Percentiles rank a stretch among this genome's conserved stretches.
Evolutionary conservation across 805 yeast species (phyloP).

Genomic region (Wickerhamiella allomyrinae): DNA sequence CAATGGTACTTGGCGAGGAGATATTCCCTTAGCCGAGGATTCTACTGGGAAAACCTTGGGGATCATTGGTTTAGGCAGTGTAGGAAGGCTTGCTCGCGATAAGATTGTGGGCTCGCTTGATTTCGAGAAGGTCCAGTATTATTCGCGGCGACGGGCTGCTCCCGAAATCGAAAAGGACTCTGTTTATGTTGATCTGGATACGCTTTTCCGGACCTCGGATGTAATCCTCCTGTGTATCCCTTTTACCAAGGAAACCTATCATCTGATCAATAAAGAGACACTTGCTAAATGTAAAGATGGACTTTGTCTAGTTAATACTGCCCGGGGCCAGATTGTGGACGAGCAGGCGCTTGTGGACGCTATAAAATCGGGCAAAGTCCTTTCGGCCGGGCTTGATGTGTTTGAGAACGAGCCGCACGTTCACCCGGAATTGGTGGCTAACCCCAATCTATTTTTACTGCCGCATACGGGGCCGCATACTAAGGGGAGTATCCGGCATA

Average conservation of each 20-base stretch:
- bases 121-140: constrained; percentile 36
- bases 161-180: constrained; percentile 36
- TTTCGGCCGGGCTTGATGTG: constrained; percentile 45
- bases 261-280: constrained; percentile 32
- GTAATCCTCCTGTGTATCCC: constrained; percentile 39
- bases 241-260: constrained; percentile 36
- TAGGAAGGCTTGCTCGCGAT: constrained; percentile 43
- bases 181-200: constrained; percentile 34
- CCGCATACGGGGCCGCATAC: constrained; percentile 42
- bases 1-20: constrained; percentile 35
- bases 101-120: constrained; percentile 35
- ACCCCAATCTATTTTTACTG: constrained; percentile 36
- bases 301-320: constrained; percentile 40
- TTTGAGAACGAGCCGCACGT: constrained; percentile 45
- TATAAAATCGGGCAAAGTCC: constrained; percentile 36
- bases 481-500: constrained; percentile 35
- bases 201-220: constrained; percentile 34
- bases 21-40: constrained; percentile 32
- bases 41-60: constrained; percentile 41
- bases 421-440: constrained; percentile 31
- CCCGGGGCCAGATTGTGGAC: constrained; percentile 47
- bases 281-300: constrained; percentile 40
- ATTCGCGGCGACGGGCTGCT: constrained; percentile 35
- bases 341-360: constrained; percentile 36
- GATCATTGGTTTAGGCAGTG: constrained; percentile 50